Base-by-base conservation (phyloP, 345 rosid genomes). In the Eucalyptus regnans region DNA sequence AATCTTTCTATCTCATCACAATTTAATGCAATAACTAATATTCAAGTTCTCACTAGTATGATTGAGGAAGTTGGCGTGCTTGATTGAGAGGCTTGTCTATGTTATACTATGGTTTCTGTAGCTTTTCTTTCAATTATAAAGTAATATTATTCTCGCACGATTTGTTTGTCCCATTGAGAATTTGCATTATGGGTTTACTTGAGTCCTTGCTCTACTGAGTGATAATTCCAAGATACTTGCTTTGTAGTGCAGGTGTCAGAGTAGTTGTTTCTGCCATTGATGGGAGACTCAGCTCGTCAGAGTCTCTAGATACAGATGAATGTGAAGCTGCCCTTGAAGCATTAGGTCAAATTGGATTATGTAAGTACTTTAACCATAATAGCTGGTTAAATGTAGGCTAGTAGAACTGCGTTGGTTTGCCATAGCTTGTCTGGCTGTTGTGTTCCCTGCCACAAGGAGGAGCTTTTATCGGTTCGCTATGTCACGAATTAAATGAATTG, bases 261-360 rank as follows among this genome's bases (percentile, higher is more conserved):
- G 86, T 92, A 87, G 89, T 96, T 91, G 91, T 97, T 90, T 93
- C 96, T 86, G 96, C 96, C 88, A 93, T 97, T 93, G 95, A 92
- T 92, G 93, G 92, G 87, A 92, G 94, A 88, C 92, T 97, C 83
- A 93, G 91, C 87, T 88, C 91, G 12, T 90, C 86, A 60, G 94
- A 90, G 86, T 90, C 44, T 92, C 92, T 91, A 91, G 95, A 95
- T 91, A 15, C 90, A 41, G 92, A 96, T 91, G 98, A 95, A 92
- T 91, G 91, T 89, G 98, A 96, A 95, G 91, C 94, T 90, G 97
- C 97, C 86, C 90, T 97, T 90, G 99, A 96, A 91, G 96, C 98
- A 87, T 92, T 97, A 92, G 98, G 98, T 90, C 96, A 94, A 90
- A 95, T 96, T 88, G 99, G 99, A 64, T 93, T 92, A 50, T 92